phyloP scores from a whole-genome alignment of 352 stramenopile species.

The Peronospora destructor region DNA sequence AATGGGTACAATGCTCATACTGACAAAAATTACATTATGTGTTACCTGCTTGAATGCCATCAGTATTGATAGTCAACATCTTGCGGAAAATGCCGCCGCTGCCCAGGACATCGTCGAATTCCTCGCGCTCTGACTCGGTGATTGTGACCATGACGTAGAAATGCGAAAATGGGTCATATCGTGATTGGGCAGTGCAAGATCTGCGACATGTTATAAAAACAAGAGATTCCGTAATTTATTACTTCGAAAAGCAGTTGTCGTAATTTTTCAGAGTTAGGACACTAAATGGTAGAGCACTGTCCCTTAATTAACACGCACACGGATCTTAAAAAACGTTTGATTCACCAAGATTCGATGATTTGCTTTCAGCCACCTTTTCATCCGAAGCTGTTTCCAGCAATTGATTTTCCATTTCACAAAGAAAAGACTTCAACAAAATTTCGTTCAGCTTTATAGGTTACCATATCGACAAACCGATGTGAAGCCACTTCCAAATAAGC shows the following conservation, averaged over 20 bases:
- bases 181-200: background rate
- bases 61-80: conserved; percentile 39
- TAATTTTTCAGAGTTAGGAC: too few relatives aligned
- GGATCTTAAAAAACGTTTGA: conserved; percentile 1
- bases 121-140: conserved; percentile 39
- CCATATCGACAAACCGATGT: conserved; percentile 29
- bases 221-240: too few relatives aligned
- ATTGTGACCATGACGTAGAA: conserved; percentile 28
- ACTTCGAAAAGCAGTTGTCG: too few relatives aligned
- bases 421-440: conserved; percentile 23
- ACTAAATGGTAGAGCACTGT: too few relatives aligned
- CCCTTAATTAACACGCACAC: background rate
- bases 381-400: conserved; percentile 26
- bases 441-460: conserved; percentile 40
- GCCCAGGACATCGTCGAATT: conserved; percentile 71
- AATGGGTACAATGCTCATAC: conserved; percentile 1
- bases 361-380: conserved; percentile 25
- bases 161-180: background rate
- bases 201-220: background rate
- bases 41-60: conserved; percentile 61
- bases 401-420: conserved; percentile 27
- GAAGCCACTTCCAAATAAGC: conserved; percentile 32
- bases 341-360: conserved; percentile 18
- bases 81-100: conserved; percentile 78
- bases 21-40: background rate